Evolutionary conservation across 441 rosid genomes (phyloP), one percentile per base, ranked within the genome.

Genomic region (Populus trichocarpa): DNA sequence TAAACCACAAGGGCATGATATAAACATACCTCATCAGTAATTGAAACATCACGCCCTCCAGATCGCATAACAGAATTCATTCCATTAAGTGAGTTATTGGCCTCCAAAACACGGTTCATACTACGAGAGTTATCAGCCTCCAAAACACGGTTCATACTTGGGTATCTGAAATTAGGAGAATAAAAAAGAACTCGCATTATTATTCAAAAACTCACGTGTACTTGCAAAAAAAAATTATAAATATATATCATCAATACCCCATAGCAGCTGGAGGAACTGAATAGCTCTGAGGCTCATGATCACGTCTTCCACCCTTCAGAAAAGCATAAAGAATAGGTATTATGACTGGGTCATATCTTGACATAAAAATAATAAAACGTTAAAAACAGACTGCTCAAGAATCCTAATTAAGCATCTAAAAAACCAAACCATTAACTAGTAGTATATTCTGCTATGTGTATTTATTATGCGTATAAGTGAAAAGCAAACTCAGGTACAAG

Each of bases 21-120:
- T 46, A 70, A 50, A 61, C 82, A 75, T 80, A 88, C 93, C 93
- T 89, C 91, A 69, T 80, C 77, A 70, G 66, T 40, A 73, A 65
- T 77, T 40, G 88, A 61, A 50, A 81, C 53, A 53, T 53, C 61
- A 53, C 61, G 61, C 35, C 83, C 83, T 38, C 87, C 84, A 14
- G 80, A 28, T 75, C 88, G 84, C 64, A 72, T 74, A 42, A 70
- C 65, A 65, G 83, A 77, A 83, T 83, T 67, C 16, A 81, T 74
- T 68, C 78, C 75, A 42, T 76, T 84, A 69, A 73, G 82, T 5
- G 78, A 80, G 68, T 78, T 79, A 79, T 85, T 86, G 22, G 61
- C 61, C 61, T 53, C 61, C 61, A 53, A 53, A 53, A 53, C 61
- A 50, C 59, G 20, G 59, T 50, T 50, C 59, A 50, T 50, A 50